phyloP scores from a whole-genome alignment of 805 yeast genomes.

The Spathaspora sp. region DNA sequence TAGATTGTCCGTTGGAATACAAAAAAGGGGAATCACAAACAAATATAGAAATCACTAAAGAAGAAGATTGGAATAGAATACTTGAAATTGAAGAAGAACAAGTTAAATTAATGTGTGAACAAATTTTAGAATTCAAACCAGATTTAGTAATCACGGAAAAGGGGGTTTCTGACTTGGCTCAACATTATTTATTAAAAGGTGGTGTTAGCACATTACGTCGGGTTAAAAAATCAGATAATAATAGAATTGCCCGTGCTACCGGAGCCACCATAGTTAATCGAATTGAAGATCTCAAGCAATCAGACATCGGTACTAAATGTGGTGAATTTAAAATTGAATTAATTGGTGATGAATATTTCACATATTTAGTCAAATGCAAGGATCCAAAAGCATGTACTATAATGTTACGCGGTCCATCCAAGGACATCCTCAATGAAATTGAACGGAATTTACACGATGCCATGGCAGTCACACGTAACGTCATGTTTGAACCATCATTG shows the following conservation, averaged over 20 bases:
- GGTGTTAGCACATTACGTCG: constrained; percentile 91
- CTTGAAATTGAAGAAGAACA: constrained; percentile 98
- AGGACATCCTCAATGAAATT: constrained; percentile 92
- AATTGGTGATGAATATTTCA: constrained; percentile 96
- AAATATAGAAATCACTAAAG: constrained; percentile 93
- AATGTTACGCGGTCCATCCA: constrained; percentile 91
- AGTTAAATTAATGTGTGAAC: constrained; percentile 81
- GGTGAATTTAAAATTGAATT: constrained; percentile 89
- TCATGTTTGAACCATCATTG: constrained; percentile 87
- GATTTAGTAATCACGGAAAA: constrained; percentile 95
- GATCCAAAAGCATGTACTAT: constrained; percentile 93
- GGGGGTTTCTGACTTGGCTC: constrained; percentile 97
- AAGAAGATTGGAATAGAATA: constrained; percentile 93
- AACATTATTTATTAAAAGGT: constrained; percentile 90
- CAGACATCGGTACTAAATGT: constrained; percentile 86
- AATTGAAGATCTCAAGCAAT: constrained; percentile 87
- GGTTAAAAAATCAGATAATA: constrained; percentile 92
- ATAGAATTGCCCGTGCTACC: constrained; percentile 93
- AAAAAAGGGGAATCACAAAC: constrained; percentile 99
- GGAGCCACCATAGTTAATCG: constrained; percentile 97
- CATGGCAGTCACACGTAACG: constrained; percentile 95
- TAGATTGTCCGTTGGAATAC: constrained; percentile 97
- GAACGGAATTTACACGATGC: constrained; percentile 98
- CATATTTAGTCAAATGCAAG: constrained; percentile 75
- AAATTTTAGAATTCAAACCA: constrained; percentile 79